phyloP scores from a whole-genome alignment of 768 basidiomycete genomes.

The Hypholoma sublateritium region DNA sequence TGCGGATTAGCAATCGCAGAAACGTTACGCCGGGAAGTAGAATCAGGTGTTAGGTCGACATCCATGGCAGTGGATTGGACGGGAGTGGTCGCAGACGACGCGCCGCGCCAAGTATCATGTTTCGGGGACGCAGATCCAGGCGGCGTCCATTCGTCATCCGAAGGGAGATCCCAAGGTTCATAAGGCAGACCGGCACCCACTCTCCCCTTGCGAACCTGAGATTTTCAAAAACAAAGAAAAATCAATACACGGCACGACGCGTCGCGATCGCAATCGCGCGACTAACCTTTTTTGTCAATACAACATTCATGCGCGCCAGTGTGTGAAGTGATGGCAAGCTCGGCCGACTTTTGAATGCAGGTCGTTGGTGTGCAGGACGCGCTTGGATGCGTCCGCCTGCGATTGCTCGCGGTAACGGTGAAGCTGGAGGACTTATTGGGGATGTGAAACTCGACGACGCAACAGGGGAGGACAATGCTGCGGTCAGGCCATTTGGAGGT shows the following conservation, averaged over 20 bases:
- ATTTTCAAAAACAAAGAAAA: background rate
- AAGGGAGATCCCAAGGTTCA: constrained; percentile 51
- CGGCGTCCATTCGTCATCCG: constrained; percentile 20
- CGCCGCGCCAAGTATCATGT: background rate
- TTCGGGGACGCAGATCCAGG: background rate
- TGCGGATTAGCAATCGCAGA: constrained; percentile 8
- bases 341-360: constrained; percentile 47
- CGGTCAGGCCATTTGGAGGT: background rate
- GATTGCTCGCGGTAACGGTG: constrained; percentile 5
- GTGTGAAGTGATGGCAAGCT: constrained; percentile 51
- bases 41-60: background rate
- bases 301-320: constrained; percentile 49
- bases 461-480: background rate
- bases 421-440: constrained; percentile 11
- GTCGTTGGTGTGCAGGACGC: constrained; percentile 44
- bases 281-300: constrained; percentile 45
- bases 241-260: background rate
- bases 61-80: constrained; percentile 4
- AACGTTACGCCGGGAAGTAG: background rate
- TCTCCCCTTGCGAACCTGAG: constrained; percentile 48
- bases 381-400: constrained; percentile 16
- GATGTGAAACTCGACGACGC: background rate
- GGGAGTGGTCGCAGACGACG: constrained; percentile 11
- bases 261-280: background rate
- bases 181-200: constrained; percentile 53